Percentiles rank a stretch among this genome's conserved stretches.
Conservation (phyloP, 2,329 filamentous ascomycete species). For the Colletotrichum gloeosporioides region DNA sequence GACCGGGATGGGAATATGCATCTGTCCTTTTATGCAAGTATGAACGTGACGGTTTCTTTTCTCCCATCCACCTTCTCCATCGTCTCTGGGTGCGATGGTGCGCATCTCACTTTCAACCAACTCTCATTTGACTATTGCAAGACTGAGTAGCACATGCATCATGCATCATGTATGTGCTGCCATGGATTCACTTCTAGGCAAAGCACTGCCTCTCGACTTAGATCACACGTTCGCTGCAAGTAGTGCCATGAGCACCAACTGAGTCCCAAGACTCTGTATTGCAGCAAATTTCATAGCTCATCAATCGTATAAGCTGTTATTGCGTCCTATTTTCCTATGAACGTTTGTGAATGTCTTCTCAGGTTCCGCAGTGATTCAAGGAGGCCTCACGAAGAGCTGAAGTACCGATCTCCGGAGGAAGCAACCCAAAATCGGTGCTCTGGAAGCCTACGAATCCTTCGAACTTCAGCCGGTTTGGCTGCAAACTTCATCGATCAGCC, state of each 20-base stretch:
- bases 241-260: background rate
- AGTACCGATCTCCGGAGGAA: background rate
- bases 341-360: background rate
- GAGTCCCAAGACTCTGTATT: background rate
- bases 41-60: background rate
- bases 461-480: background rate
- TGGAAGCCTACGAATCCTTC: background rate
- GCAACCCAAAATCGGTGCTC: background rate
- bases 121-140: background rate
- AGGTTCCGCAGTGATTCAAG: background rate
- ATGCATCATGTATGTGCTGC: background rate
- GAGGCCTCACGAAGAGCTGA: background rate
- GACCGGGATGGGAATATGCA: background rate
- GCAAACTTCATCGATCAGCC: background rate
- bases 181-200: background rate
- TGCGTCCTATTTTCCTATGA: background rate
- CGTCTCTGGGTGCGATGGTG: background rate
- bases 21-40: background rate
- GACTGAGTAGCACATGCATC: background rate
- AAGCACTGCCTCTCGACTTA: background rate
- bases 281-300: background rate
- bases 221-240: background rate
- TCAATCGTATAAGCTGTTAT: background rate
- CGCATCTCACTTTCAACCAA: background rate
- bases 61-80: background rate